A percentile compares a stretch with the other conserved stretches of the same genome.
Evolutionary conservation across 2,329 filamentous ascomycete species (phyloP).

Genomic region (Nannizziopsis barbatae): DNA sequence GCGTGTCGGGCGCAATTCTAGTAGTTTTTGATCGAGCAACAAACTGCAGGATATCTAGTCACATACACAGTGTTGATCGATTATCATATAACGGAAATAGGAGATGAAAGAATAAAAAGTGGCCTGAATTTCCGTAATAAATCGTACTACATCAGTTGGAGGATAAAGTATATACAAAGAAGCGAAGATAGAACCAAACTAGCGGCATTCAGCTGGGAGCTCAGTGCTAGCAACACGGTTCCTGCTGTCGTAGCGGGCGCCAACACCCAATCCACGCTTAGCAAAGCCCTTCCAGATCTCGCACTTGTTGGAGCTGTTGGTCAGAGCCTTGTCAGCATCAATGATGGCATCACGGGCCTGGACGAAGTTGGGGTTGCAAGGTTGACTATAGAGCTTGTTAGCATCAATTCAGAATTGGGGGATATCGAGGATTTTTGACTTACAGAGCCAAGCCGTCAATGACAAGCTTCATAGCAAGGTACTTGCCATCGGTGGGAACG

Average conservation of each 20-base stretch:
- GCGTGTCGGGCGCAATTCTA: no score
- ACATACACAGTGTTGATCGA: no score
- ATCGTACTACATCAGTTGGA: constrained; percentile 1
- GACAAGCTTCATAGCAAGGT: constrained; percentile 14
- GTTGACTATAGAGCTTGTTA: constrained; percentile 1
- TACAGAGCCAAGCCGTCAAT: constrained; percentile 15
- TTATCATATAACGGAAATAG: no score
- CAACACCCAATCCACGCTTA: constrained; percentile 12
- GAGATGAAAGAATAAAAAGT: neutral
- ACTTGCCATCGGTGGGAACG: constrained; percentile 12
- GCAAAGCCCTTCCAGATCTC: constrained; percentile 13
- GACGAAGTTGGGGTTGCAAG: constrained; percentile 15
- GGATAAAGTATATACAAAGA: constrained; percentile 11
- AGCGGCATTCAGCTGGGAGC: neutral
- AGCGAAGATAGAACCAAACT: neutral
- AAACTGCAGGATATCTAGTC: no score
- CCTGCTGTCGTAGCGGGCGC: constrained; percentile 3
- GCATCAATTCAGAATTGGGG: neutral
- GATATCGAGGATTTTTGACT: neutral
- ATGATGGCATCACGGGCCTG: constrained; percentile 15
- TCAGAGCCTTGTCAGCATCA: constrained; percentile 14
- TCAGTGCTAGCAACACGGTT: constrained; percentile 8
- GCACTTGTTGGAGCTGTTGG: constrained; percentile 10
- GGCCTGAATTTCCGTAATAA: neutral
- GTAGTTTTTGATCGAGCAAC: no score